Conservation (phyloP, 1,139 yeast genomes). For the Saccharomyces hybrid region DNA sequence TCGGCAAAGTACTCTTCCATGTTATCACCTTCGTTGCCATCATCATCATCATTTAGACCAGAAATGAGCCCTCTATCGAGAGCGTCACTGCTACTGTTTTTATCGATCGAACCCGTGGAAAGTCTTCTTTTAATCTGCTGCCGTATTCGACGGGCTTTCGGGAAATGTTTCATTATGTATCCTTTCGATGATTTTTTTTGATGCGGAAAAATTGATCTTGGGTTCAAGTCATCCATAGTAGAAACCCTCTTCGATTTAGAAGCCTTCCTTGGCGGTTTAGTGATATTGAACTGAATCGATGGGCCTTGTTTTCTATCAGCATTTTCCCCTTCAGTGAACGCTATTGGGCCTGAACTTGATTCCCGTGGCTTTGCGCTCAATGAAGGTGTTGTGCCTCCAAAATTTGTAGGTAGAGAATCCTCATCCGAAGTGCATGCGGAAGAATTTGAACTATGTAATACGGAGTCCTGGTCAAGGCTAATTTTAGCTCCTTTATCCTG, state of each 20-base stretch:
- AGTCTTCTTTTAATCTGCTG: conserved; percentile 16
- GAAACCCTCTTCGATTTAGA: background rate
- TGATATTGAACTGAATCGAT: conserved; percentile 25
- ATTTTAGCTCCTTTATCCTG: background rate
- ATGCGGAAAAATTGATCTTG: background rate
- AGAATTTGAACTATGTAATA: background rate
- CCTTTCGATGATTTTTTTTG: conserved; percentile 10
- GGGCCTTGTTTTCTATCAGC: conserved; percentile 9
- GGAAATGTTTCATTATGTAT: conserved; percentile 12
- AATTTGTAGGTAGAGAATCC: background rate
- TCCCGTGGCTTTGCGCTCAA: background rate
- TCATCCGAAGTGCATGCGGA: background rate
- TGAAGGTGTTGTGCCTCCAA: background rate
- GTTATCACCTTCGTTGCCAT: conserved; percentile 23
- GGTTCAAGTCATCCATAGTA: background rate
- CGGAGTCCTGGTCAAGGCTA: background rate
- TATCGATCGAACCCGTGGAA: conserved; percentile 13
- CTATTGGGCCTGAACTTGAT: background rate
- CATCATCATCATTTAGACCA: conserved; percentile 12
- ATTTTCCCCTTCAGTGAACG: background rate
- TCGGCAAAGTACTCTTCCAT: conserved; percentile 32
- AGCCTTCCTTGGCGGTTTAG: conserved; percentile 17
- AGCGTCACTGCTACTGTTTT: background rate
- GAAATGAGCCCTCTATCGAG: background rate
- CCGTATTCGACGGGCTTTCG: conserved; percentile 17